phyloP scores from a whole-genome alignment of 306 rosid species.

The Cucumis melo region DNA sequence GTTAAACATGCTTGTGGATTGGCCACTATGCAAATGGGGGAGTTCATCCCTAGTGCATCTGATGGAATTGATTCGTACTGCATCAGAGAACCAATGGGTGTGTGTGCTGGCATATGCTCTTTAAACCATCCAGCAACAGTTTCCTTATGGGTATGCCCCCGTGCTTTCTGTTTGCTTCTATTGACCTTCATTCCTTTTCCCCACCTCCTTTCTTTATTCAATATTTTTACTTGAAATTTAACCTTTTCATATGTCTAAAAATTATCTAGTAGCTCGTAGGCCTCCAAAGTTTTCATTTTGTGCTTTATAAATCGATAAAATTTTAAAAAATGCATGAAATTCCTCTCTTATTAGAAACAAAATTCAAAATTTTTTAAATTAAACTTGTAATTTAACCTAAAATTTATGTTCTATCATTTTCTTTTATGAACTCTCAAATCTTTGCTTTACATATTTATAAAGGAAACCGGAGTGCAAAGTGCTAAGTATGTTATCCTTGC shows the following conservation, averaged over 20 bases:
- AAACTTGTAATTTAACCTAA: neutral
- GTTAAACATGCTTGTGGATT: slow-evolving; percentile 66
- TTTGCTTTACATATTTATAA: neutral
- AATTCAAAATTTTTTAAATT: neutral
- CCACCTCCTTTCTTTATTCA: neutral
- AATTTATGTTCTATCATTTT: neutral
- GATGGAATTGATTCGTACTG: slow-evolving; percentile 54
- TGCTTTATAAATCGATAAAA: neutral
- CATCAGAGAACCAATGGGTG: slow-evolving; percentile 76
- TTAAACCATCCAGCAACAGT: slow-evolving; percentile 43
- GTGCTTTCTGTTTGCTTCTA: neutral
- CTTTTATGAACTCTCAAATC: neutral
- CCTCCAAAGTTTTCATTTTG: neutral
- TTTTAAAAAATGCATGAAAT: neutral
- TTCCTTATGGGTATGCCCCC: slow-evolving; percentile 59
- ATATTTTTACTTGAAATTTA: neutral
- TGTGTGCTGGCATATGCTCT: slow-evolving; percentile 78
- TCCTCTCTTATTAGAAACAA: neutral
- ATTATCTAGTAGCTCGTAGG: too few relatives aligned
- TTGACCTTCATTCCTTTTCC: neutral
- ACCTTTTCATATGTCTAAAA: neutral
- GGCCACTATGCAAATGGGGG: slow-evolving; percentile 56
- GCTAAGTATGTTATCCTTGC: neutral
- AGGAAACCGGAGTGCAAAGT: neutral
- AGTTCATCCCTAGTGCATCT: slow-evolving; percentile 48